These are phyloP conservation scores for Leptomonas seymouri DNA, from an alignment of 208 protist genomes.

Conservation along the genomic window DNA sequence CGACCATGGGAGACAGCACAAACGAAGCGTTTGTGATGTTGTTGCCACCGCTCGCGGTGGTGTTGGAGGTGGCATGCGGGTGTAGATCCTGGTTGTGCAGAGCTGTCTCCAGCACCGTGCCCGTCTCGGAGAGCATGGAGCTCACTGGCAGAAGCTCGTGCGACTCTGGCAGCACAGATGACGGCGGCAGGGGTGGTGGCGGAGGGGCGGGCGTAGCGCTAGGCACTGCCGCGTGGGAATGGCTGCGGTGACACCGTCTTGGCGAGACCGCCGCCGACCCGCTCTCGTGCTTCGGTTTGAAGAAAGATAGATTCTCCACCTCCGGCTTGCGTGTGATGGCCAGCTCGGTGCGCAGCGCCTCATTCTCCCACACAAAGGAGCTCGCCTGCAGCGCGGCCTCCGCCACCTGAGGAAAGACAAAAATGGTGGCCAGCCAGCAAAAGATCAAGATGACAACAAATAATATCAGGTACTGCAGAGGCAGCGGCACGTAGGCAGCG, in stretches of 20 bases:
- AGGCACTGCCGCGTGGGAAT: background rate
- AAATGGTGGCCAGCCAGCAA: constrained; percentile 34
- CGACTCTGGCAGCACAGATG: background rate
- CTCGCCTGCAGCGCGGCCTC: constrained; percentile 35
- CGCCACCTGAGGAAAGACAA: constrained; percentile 56
- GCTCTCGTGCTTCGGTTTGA: constrained; percentile 12
- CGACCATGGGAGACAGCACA: constrained; percentile 47
- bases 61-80: background rate
- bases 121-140: constrained; percentile 4
- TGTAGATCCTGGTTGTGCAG: background rate
- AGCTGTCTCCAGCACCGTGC: background rate
- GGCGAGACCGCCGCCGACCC: background rate
- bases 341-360: constrained; percentile 55
- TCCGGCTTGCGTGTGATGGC: constrained; percentile 1
- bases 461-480: constrained; percentile 53
- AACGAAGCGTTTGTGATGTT: constrained; percentile 26
- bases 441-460: constrained; percentile 46
- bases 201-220: background rate
- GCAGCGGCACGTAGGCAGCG: constrained; percentile 49
- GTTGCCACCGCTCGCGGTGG: background rate
- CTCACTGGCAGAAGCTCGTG: constrained; percentile 6
- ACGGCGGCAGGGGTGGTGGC: background rate
- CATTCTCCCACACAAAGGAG: constrained; percentile 75
- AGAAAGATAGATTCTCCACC: constrained; percentile 35
- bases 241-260: constrained; percentile 4